A percentile compares a stretch with the other conserved stretches of the same genome.
Conservation (phyloP, 192 early-diverging fungal genomes). For the Geranomyces variabilis region DNA sequence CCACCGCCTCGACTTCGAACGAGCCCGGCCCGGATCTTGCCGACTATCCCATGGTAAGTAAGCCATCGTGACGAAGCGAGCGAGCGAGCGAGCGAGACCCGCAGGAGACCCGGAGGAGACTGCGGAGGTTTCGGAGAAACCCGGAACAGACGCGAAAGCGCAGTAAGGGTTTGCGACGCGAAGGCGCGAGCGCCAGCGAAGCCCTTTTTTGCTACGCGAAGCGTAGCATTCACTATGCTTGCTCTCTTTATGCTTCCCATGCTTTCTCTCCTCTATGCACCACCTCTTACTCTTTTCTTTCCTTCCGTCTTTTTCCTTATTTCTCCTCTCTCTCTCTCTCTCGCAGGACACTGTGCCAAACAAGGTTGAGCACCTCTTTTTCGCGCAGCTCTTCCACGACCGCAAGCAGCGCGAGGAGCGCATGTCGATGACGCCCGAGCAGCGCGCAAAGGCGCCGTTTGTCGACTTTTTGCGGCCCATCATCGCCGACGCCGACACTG, state of each 20-base stretch:
- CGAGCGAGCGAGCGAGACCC: no score
- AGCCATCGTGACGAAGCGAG: background rate
- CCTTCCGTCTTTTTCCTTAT: no score
- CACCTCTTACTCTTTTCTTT: no score
- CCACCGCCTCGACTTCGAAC: constrained; percentile 91
- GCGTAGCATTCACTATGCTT: no score
- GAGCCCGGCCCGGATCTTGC: constrained; percentile 98
- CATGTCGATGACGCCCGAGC: constrained; percentile 62
- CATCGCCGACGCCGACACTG: constrained; percentile 97
- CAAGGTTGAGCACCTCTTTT: constrained; percentile 98
- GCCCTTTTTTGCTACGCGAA: no score
- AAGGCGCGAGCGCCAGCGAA: no score
- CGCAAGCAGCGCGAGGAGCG: constrained; percentile 93
- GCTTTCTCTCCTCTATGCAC: no score
- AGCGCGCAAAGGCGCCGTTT: constrained; percentile 72
- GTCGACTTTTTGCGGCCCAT: constrained; percentile 93
- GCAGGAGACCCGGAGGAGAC: no score
- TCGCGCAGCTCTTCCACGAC: constrained; percentile 97
- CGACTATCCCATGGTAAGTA: constrained; percentile 96
- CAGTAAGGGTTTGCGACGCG: background rate
- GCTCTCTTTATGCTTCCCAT: no score
- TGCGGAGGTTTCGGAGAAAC: no score
- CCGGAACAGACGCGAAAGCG: no score
- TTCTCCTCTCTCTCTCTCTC: background rate
- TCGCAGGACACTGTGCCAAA: constrained; percentile 80